Evolutionary conservation across 2,329 filamentous ascomycete species (phyloP).

Genomic region (Curvularia spicifera): DNA sequence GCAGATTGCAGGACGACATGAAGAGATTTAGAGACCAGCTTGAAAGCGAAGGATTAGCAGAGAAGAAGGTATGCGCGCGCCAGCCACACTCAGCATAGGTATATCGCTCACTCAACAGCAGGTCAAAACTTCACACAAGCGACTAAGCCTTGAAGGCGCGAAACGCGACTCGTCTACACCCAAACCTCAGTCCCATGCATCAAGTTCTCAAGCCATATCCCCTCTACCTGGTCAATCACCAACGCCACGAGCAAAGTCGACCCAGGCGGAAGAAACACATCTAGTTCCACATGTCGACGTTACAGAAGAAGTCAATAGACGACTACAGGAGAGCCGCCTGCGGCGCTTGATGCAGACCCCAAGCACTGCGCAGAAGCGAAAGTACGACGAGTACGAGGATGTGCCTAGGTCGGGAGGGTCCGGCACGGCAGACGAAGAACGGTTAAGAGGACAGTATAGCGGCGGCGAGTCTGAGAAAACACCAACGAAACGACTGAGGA

Average conservation of each 20-base stretch:
- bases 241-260: conserved; percentile 22
- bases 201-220: conserved; percentile 21
- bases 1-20: conserved; percentile 45
- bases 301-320: conserved; percentile 43
- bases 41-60: conserved; percentile 34
- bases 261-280: conserved; percentile 24
- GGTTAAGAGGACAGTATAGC: conserved; percentile 14
- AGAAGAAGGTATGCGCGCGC: conserved; percentile 28
- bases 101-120: conserved; percentile 16
- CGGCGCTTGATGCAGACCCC: conserved; percentile 42
- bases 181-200: conserved; percentile 12
- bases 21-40: conserved; percentile 41
- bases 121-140: conserved; percentile 33
- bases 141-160: conserved; percentile 39
- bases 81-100: neutral
- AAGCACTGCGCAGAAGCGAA: conserved; percentile 45
- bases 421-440: conserved; percentile 24
- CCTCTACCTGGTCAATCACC: conserved; percentile 25
- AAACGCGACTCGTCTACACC: conserved; percentile 15
- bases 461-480: conserved; percentile 25
- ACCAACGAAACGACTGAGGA: conserved; percentile 37
- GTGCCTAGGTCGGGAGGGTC: conserved; percentile 26
- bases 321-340: conserved; percentile 39
- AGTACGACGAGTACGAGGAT: conserved; percentile 38
- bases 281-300: conserved; percentile 40